Evolutionary conservation across 306 rosid genomes (phyloP).

Genomic region (Dalbergia oliveri): DNA sequence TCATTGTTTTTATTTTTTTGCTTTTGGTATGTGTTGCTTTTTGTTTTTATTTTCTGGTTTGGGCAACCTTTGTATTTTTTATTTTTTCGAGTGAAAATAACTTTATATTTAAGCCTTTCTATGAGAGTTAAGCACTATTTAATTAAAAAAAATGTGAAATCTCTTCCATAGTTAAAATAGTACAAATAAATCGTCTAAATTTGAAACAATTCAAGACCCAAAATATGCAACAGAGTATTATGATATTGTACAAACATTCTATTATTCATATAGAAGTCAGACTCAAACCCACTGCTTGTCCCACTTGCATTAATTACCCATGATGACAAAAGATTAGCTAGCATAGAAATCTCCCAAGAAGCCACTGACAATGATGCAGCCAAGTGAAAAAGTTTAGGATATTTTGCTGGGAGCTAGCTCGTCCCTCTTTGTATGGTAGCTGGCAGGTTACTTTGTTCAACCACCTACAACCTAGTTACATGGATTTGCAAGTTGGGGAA

Average conservation of each 20-base stretch:
- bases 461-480: neutral
- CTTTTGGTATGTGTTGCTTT: too few species aligned
- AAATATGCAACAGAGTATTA: too few species aligned
- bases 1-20: too few species aligned
- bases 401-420: neutral
- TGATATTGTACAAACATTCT: neutral
- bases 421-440: neutral
- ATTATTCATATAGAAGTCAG: neutral
- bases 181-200: neutral
- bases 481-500: constrained; percentile 17
- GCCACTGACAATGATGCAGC: constrained; percentile 11
- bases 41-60: too few species aligned
- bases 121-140: too few species aligned
- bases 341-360: neutral
- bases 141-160: too few species aligned
- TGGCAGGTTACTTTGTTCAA: constrained; percentile 2
- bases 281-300: constrained; percentile 16
- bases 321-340: constrained; percentile 29
- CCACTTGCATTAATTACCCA: neutral
- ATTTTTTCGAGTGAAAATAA: too few species aligned
- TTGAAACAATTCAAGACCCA: too few species aligned
- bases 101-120: too few species aligned
- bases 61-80: too few species aligned
- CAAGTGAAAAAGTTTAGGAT: neutral
- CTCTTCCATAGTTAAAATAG: too few species aligned